Evolutionary conservation across 192 early-diverging fungal genomes (phyloP).

Genomic region (Tieghemiomyces parasiticus): DNA sequence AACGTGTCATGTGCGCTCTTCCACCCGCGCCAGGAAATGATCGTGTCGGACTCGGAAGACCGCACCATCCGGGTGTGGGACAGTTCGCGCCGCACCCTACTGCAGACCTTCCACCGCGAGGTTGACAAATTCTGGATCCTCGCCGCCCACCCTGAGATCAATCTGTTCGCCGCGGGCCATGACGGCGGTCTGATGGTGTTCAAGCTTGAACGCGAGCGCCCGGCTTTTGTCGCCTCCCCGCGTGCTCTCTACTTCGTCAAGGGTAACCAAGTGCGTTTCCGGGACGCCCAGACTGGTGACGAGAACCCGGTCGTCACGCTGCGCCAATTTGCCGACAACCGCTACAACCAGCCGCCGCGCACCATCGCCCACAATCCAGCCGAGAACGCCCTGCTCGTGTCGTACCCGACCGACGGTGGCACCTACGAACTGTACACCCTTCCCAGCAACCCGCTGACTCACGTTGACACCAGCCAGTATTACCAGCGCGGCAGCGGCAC

Average conservation of each 20-base stretch:
- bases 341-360: constrained; percentile 58
- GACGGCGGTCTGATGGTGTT: constrained; percentile 97
- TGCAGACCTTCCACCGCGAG: constrained; percentile 94
- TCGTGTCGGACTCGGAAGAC: constrained; percentile 88
- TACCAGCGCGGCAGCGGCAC: constrained; percentile 65
- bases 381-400: constrained; percentile 77
- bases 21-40: constrained; percentile 92
- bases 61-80: constrained; percentile 99
- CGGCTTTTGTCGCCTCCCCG: constrained; percentile 73
- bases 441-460: constrained; percentile 27
- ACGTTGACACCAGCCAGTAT: constrained; percentile 23
- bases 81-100: constrained; percentile 81
- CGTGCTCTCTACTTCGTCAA: constrained; percentile 77
- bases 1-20: constrained; percentile 89
- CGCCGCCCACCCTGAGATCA: constrained; percentile 91
- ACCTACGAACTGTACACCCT: constrained; percentile 81
- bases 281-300: constrained; percentile 63
- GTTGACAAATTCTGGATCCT: constrained; percentile 95
- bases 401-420: constrained; percentile 71
- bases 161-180: constrained; percentile 96
- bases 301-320: constrained; percentile 69
- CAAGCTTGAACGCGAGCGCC: constrained; percentile 95
- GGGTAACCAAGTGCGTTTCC: constrained; percentile 68
- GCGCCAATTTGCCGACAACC: constrained; percentile 48
- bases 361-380: constrained; percentile 90